A percentile compares a stretch with the other conserved stretches of the same genome.
Evolutionary conservation across 306 rosid species (phyloP).

Genomic region (Quercus cerris): DNA sequence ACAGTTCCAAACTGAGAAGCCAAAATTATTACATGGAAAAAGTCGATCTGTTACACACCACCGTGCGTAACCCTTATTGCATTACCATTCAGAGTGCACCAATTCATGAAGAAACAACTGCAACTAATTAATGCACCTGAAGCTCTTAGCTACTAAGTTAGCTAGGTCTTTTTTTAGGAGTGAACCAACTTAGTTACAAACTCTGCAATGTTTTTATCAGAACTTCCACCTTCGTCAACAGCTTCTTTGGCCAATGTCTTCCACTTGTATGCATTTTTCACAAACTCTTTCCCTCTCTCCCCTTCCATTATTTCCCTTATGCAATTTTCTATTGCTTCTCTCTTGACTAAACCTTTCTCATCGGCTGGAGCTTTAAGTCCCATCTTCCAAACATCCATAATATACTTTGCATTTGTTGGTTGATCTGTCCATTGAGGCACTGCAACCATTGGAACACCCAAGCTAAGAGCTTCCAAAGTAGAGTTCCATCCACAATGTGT

Average conservation of each 20-base stretch:
- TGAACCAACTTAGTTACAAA: background rate
- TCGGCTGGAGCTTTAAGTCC: background rate
- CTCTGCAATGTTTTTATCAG: background rate
- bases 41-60: too few relatives aligned
- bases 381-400: constrained; percentile 9
- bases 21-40: too few relatives aligned
- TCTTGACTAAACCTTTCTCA: background rate
- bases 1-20: too few relatives aligned
- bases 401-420: background rate
- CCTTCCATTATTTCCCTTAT: background rate
- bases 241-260: background rate
- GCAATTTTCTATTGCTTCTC: background rate
- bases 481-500: too few relatives aligned
- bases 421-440: background rate
- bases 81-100: too few relatives aligned
- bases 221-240: background rate
- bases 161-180: background rate
- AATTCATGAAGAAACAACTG: too few relatives aligned
- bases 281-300: background rate
- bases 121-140: too few relatives aligned
- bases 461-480: background rate
- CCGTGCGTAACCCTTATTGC: too few relatives aligned
- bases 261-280: background rate
- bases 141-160: too few relatives aligned
- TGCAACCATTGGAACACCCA: background rate